phyloP scores from a whole-genome alignment of 1,284 basidiomycete genomes.

The Cryptococcus hybrid region DNA sequence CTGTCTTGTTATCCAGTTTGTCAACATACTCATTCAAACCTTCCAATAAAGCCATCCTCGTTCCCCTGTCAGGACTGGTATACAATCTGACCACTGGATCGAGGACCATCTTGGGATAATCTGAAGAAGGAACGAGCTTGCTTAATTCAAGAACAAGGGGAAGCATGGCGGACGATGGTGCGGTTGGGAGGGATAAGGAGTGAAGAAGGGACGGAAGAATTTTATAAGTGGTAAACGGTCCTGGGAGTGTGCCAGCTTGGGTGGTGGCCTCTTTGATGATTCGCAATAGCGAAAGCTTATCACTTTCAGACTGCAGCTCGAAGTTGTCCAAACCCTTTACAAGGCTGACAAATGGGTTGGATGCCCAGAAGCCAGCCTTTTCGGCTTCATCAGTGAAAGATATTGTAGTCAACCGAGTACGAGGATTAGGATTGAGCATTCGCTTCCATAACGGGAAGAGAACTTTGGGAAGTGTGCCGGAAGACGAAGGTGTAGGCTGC shows the following conservation, averaged over 20 bases:
- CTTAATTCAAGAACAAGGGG: conserved; percentile 81
- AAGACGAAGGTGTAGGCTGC: conserved; percentile 67
- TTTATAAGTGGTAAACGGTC: conserved; percentile 80
- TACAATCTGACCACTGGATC: conserved; percentile 80
- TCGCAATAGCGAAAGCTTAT: conserved; percentile 74
- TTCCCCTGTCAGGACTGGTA: conserved; percentile 84
- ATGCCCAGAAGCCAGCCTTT: conserved; percentile 72
- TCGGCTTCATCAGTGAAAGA: conserved; percentile 76
- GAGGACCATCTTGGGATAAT: conserved; percentile 69
- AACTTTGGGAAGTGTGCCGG: conserved; percentile 71
- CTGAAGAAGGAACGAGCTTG: conserved; percentile 65
- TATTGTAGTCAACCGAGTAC: conserved; percentile 70
- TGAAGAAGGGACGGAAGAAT: conserved; percentile 84
- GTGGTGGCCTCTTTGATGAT: conserved; percentile 74
- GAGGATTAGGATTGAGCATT: conserved; percentile 83
- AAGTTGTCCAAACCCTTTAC: conserved; percentile 86
- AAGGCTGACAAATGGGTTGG: conserved; percentile 81
- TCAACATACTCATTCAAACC: conserved; percentile 80
- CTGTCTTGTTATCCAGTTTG: conserved; percentile 78
- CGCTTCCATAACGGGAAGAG: conserved; percentile 83
- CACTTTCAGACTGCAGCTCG: conserved; percentile 74
- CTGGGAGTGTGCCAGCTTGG: conserved; percentile 63
- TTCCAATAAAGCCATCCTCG: conserved; percentile 89
- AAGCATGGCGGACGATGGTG: conserved; percentile 72
- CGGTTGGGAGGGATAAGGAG: conserved; percentile 79